Percentiles rank a stretch among this genome's conserved stretches.
Conservation (phyloP, 441 rosid species). For the Euphorbia schlechtendalii region DNA sequence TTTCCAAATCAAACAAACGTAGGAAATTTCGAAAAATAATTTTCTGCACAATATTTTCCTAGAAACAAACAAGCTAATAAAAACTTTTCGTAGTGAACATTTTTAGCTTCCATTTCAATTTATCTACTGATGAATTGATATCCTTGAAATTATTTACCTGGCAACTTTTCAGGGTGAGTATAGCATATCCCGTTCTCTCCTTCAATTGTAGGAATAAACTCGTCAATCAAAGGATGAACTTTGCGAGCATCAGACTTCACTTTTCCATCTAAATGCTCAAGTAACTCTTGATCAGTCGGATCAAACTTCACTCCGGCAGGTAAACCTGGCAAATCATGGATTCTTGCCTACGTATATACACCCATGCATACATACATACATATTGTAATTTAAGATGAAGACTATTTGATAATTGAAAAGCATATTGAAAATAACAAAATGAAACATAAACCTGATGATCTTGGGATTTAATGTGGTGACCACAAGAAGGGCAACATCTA, state of each 20-base stretch:
- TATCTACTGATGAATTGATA: too few relatives aligned
- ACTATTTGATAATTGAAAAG: too few relatives aligned
- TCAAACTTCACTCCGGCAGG: slow-evolving; percentile 98
- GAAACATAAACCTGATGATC: slow-evolving; percentile 43
- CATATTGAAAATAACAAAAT: not conserved
- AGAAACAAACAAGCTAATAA: too few relatives aligned
- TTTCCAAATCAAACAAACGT: too few relatives aligned
- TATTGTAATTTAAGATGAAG: too few relatives aligned
- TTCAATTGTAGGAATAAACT: slow-evolving; percentile 78
- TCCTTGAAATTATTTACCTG: slow-evolving; percentile 36
- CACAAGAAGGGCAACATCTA: slow-evolving; percentile 77
- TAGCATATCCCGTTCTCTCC: slow-evolving; percentile 93
- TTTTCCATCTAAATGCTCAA: slow-evolving; percentile 83
- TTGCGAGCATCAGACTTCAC: slow-evolving; percentile 43
- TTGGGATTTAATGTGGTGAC: slow-evolving; percentile 60
- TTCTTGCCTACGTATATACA: slow-evolving; percentile 23
- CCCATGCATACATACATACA: not conserved
- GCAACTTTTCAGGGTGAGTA: slow-evolving; percentile 89
- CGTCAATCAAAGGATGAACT: slow-evolving; percentile 81
- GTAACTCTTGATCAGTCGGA: slow-evolving; percentile 86
- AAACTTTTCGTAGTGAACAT: too few relatives aligned
- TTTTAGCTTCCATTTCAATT: too few relatives aligned
- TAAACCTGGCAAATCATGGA: slow-evolving; percentile 77
- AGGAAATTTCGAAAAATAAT: too few relatives aligned
- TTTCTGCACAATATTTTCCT: too few relatives aligned